Conservation (phyloP, 2,329 filamentous ascomycete species). For the Ceratocystis cacaofunesta region DNA sequence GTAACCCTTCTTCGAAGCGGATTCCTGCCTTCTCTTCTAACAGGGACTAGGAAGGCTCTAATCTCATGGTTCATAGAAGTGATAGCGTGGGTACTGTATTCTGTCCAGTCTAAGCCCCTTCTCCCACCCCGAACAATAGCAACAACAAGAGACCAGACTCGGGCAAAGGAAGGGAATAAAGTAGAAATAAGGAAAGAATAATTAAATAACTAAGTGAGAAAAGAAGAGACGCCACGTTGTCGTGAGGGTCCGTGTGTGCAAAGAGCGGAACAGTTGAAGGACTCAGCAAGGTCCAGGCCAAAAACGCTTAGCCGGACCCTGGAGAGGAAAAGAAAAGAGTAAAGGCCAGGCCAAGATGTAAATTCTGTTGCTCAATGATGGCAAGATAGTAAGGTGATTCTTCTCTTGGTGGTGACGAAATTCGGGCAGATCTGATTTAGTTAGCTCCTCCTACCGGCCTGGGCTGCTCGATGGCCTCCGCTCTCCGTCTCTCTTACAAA, state of each 20-base stretch:
- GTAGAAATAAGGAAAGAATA: background rate
- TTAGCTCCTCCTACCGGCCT: too few relatives aligned
- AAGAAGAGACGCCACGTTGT: background rate
- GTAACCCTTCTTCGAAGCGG: background rate
- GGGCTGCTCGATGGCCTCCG: too few relatives aligned
- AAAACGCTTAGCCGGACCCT: background rate
- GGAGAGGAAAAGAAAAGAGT: background rate
- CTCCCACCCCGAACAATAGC: background rate
- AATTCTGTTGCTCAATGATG: too few relatives aligned
- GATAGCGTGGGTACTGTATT: background rate
- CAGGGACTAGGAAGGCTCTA: background rate
- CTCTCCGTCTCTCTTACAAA: too few relatives aligned
- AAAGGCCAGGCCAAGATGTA: background rate
- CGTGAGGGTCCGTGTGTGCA: background rate
- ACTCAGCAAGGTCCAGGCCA: background rate
- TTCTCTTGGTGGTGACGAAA: too few relatives aligned
- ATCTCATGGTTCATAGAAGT: background rate
- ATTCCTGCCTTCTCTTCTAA: too few relatives aligned
- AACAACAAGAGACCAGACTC: background rate
- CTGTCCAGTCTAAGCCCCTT: background rate
- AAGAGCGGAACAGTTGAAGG: background rate
- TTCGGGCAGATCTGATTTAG: too few relatives aligned
- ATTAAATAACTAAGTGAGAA: background rate
- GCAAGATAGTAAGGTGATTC: too few relatives aligned
- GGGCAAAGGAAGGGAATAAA: background rate